Percentiles rank a stretch among this genome's conserved stretches.
Conservation (phyloP, 495 filamentous ascomycete species). For the Amorphotheca resinae region DNA sequence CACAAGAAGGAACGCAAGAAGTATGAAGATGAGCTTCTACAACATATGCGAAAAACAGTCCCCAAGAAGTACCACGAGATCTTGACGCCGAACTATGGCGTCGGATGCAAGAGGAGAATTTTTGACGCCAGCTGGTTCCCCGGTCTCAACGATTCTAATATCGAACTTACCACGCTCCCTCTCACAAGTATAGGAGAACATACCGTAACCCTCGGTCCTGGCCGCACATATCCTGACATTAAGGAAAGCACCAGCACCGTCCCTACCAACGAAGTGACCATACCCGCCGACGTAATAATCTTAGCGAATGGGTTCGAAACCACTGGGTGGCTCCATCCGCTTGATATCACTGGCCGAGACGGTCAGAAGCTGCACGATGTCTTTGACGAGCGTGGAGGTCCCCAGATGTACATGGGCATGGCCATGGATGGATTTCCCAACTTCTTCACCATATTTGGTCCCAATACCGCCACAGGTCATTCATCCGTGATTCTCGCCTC, state of each 20-base stretch:
- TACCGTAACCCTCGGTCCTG: constrained; percentile 43
- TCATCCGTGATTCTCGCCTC: constrained; percentile 45
- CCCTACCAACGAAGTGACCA: constrained; percentile 24
- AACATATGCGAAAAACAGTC: constrained; percentile 34
- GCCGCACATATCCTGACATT: constrained; percentile 31
- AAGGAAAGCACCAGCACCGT: constrained; percentile 14
- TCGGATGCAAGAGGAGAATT: constrained; percentile 52
- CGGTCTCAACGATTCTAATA: constrained; percentile 37
- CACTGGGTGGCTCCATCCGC: constrained; percentile 30
- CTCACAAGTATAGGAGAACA: constrained; percentile 34
- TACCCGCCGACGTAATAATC: constrained; percentile 47
- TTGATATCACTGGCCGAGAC: constrained; percentile 31
- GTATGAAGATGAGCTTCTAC: constrained; percentile 29
- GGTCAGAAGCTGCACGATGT: constrained; percentile 38
- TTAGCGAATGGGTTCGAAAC: constrained; percentile 46
- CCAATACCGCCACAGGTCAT: constrained; percentile 54
- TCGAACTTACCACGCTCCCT: constrained; percentile 40
- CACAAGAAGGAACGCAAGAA: constrained; percentile 24
- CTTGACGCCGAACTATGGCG: constrained; percentile 45
- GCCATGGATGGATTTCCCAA: constrained; percentile 57
- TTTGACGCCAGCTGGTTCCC: constrained; percentile 44
- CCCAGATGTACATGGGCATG: constrained; percentile 51
- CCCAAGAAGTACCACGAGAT: constrained; percentile 54
- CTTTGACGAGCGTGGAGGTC: constrained; percentile 38
- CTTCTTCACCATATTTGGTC: constrained; percentile 55